These are phyloP conservation scores for Yarrowia deformans DNA, from an alignment of 805 yeast genomes.

Conservation along the genomic window DNA sequence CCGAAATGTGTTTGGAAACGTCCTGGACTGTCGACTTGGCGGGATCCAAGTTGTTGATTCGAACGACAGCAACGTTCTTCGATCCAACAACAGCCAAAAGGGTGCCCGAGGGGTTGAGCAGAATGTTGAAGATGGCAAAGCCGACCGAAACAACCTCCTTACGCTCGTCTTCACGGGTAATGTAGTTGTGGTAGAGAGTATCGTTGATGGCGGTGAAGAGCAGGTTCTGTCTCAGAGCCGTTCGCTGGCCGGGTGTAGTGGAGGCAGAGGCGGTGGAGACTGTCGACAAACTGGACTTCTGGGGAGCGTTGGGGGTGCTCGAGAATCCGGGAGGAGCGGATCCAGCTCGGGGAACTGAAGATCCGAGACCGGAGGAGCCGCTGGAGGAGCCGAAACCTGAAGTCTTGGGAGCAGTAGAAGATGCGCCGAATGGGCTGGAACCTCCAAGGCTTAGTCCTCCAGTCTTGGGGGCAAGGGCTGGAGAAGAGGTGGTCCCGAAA, in stretches of 20 bases:
- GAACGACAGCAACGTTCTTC: constrained; percentile 46
- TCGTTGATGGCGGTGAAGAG: constrained; percentile 17
- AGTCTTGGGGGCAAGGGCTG: background rate
- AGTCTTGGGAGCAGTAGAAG: background rate
- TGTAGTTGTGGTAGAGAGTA: constrained; percentile 4
- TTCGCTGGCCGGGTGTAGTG: constrained; percentile 7
- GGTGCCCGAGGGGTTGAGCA: constrained; percentile 54
- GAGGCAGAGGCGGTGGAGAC: background rate
- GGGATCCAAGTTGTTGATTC: constrained; percentile 1
- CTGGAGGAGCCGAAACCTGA: background rate
- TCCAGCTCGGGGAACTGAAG: background rate
- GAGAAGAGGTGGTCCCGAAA: background rate
- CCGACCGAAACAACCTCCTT: constrained; percentile 39
- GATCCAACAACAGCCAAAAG: constrained; percentile 55
- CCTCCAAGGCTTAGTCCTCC: background rate
- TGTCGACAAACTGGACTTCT: background rate
- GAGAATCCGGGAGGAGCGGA: constrained; percentile 10
- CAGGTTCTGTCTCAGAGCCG: constrained; percentile 13
- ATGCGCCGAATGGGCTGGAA: background rate
- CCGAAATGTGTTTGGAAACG: constrained; percentile 46
- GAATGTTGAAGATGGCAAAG: constrained; percentile 51
- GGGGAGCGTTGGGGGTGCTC: background rate
- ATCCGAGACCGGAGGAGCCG: background rate
- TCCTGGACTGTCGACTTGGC: constrained; percentile 45
- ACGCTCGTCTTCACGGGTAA: background rate